Evolutionary conservation across 108 stramenopile species (phyloP).

Genomic region (Ochromonas danica): DNA sequence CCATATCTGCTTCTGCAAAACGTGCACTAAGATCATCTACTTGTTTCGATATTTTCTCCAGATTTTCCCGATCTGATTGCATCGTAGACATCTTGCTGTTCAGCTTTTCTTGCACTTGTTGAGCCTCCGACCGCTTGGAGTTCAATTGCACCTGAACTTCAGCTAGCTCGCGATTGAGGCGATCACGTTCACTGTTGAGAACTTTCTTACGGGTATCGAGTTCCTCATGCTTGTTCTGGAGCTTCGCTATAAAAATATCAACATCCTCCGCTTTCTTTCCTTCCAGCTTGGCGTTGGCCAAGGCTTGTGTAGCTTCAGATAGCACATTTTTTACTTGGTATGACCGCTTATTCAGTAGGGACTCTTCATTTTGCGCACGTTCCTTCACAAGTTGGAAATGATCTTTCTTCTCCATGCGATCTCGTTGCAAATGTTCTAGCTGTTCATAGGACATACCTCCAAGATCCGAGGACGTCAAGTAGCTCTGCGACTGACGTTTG

Average conservation of each 20-base stretch:
- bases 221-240: conserved; percentile 20
- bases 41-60: not conserved
- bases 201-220: conserved; percentile 30
- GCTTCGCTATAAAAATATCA: conserved; percentile 41
- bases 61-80: not conserved
- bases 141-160: not conserved
- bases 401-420: conserved; percentile 31
- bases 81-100: conserved; percentile 46
- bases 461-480: not conserved
- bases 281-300: conserved; percentile 39
- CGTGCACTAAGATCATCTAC: no score
- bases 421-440: conserved; percentile 16
- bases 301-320: not conserved
- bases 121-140: not conserved
- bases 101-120: conserved; percentile 60
- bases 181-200: not conserved
- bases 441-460: conserved; percentile 28
- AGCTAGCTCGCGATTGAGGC: not conserved
- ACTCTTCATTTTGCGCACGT: not conserved
- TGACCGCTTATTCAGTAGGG: not conserved
- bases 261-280: conserved; percentile 38
- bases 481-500: not conserved
- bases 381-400: conserved; percentile 7
- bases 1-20: no score
- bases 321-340: not conserved